A percentile compares a stretch with the other conserved stretches of the same genome.
phyloP scores from a whole-genome alignment of 2,329 filamentous ascomycete genomes.

The Pseudocercospora eumusae region DNA sequence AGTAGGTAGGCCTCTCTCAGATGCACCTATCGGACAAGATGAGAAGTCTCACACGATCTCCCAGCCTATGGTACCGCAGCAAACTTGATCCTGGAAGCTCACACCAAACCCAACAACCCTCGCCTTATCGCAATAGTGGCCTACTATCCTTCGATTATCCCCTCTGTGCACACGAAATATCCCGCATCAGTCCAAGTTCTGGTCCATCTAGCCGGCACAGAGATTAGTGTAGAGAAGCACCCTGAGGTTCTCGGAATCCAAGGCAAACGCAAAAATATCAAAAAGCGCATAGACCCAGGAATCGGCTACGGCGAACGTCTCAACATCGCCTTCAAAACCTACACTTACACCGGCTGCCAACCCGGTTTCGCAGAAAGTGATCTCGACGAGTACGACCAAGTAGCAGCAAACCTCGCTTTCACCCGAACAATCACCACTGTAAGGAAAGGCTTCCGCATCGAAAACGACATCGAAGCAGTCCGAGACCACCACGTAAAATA shows the following conservation, averaged over 20 bases:
- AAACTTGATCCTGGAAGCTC: conserved; percentile 60
- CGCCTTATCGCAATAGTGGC: conserved; percentile 62
- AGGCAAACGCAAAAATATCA: conserved; percentile 53
- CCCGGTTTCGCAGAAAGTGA: conserved; percentile 72
- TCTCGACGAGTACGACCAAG: conserved; percentile 65
- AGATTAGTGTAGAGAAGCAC: conserved; percentile 52
- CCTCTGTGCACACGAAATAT: conserved; percentile 50
- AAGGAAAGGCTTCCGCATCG: conserved; percentile 60
- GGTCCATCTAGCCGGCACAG: conserved; percentile 58
- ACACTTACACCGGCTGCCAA: conserved; percentile 58
- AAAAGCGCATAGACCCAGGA: conserved; percentile 53
- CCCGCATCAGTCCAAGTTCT: conserved; percentile 51
- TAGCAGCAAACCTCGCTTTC: conserved; percentile 68
- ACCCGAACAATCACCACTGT: conserved; percentile 63
- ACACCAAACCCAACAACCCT: conserved; percentile 55
- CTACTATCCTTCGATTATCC: conserved; percentile 64
- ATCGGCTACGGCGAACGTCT: conserved; percentile 53
- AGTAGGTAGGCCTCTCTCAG: conserved; percentile 52
- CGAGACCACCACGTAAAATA: conserved; percentile 43
- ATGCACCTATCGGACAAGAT: neutral
- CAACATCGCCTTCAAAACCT: conserved; percentile 50
- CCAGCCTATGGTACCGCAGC: conserved; percentile 64
- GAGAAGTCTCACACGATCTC: conserved; percentile 4
- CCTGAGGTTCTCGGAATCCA: conserved; percentile 56
- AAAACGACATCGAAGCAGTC: conserved; percentile 49